These are phyloP conservation scores for Tricholoma flavovirens DNA, from an alignment of 768 basidiomycete genomes.

Conservation along the genomic window DNA sequence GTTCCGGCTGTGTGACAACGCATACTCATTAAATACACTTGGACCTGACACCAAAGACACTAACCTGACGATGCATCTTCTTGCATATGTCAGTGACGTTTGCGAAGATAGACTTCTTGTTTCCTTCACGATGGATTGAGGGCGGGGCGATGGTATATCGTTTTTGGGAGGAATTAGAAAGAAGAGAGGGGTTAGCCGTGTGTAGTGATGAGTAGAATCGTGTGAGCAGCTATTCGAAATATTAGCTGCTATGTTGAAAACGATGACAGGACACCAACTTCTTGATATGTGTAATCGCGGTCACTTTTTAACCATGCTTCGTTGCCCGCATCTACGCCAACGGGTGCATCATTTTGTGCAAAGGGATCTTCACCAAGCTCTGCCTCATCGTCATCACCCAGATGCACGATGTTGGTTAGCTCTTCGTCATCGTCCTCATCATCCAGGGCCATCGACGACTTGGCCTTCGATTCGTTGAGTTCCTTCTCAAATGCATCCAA, in stretches of 20 bases:
- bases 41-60: conserved; percentile 5
- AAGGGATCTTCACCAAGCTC: conserved; percentile 91
- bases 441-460: conserved; percentile 43
- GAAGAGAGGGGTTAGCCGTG: conserved; percentile 88
- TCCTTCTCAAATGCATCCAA: conserved; percentile 95
- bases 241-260: background rate
- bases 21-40: background rate
- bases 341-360: conserved; percentile 50
- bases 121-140: conserved; percentile 89
- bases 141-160: conserved; percentile 97
- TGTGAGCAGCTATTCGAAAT: conserved; percentile 68
- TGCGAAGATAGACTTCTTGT: conserved; percentile 95
- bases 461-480: conserved; percentile 65
- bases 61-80: conserved; percentile 84
- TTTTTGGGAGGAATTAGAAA: conserved; percentile 76
- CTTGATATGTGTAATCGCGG: conserved; percentile 93
- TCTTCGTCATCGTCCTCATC: conserved; percentile 54
- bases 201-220: conserved; percentile 92
- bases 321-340: conserved; percentile 64
- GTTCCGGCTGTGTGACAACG: conserved; percentile 63
- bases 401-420: conserved; percentile 56
- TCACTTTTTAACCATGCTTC: conserved; percentile 92
- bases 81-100: conserved; percentile 98
- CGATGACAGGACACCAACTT: conserved; percentile 44
- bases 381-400: conserved; percentile 67